These are phyloP conservation scores for Pythium rishiriense DNA, from an alignment of 352 stramenopile species.

Conservation along the genomic window DNA sequence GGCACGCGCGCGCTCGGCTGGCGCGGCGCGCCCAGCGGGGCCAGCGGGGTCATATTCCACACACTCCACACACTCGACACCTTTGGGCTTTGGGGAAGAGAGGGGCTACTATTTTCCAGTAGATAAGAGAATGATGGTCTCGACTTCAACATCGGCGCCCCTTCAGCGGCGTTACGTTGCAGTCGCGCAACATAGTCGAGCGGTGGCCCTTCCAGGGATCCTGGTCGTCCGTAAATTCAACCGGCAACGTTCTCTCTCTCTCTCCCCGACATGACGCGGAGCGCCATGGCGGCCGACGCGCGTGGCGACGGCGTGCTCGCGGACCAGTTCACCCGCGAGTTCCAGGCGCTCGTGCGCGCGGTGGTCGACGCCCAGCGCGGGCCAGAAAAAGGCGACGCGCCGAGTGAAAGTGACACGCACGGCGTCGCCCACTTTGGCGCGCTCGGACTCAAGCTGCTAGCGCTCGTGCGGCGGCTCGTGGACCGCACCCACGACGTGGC, in stretches of 20 bases:
- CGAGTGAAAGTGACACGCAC: constrained; percentile 9
- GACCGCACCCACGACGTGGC: constrained; percentile 35
- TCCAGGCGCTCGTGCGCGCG: constrained; percentile 40
- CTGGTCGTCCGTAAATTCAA: no score
- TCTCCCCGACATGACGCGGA: no score
- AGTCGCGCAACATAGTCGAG: constrained; percentile 4
- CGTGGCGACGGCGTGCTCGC: constrained; percentile 33
- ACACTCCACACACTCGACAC: no score
- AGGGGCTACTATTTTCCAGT: not conserved
- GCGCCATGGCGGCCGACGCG: not conserved
- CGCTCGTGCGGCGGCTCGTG: constrained; percentile 38
- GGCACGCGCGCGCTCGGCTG: not conserved
- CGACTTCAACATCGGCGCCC: constrained; percentile 5
- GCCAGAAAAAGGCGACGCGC: constrained; percentile 21
- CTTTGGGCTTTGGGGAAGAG: not conserved
- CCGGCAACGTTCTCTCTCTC: no score
- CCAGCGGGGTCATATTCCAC: constrained; percentile 11
- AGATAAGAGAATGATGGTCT: constrained; percentile 12
- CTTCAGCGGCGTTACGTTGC: constrained; percentile 1
- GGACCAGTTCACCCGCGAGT: constrained; percentile 58
- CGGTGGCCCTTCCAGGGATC: constrained; percentile 10
- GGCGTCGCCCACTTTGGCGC: constrained; percentile 48
- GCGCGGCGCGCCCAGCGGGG: not conserved
- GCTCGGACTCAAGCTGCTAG: constrained; percentile 40
- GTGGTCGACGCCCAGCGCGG: no score